Evolutionary conservation across 2,329 filamentous ascomycete species (phyloP).

Genomic region (Phoma herbarum): DNA sequence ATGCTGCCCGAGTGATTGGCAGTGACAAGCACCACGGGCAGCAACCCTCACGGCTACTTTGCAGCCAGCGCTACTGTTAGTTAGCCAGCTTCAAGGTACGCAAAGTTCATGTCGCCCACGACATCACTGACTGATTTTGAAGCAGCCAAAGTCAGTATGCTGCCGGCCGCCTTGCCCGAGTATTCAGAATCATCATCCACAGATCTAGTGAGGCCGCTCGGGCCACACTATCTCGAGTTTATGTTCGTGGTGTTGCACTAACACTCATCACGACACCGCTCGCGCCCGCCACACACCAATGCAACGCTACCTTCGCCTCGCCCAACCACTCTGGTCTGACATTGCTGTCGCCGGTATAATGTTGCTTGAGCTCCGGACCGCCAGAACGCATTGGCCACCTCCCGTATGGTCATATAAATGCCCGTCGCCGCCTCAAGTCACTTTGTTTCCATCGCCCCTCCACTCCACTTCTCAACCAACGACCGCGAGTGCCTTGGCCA

Average conservation of each 20-base stretch:
- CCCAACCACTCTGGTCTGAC: not conserved
- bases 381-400: not conserved
- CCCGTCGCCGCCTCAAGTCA: not conserved
- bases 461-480: not conserved
- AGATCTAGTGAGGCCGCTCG: conserved; percentile 11
- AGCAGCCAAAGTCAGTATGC: not conserved
- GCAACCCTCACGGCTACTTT: not conserved
- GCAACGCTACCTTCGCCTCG: conserved; percentile 1
- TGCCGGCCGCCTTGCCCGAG: not conserved
- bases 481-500: not conserved
- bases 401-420: not conserved
- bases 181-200: not conserved
- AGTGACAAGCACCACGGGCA: not conserved
- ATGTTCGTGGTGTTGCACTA: not conserved
- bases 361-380: not conserved
- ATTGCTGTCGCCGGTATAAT: conserved; percentile 5
- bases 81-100: not conserved
- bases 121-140: not conserved
- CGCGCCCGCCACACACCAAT: not conserved
- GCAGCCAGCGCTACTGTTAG: not conserved
- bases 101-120: not conserved
- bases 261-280: not conserved
- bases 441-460: not conserved
- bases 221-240: not conserved
- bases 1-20: not conserved